These are phyloP conservation scores for Chlorella sp. DNA, from an alignment of 139 green algal genomes.

Conservation along the genomic window DNA sequence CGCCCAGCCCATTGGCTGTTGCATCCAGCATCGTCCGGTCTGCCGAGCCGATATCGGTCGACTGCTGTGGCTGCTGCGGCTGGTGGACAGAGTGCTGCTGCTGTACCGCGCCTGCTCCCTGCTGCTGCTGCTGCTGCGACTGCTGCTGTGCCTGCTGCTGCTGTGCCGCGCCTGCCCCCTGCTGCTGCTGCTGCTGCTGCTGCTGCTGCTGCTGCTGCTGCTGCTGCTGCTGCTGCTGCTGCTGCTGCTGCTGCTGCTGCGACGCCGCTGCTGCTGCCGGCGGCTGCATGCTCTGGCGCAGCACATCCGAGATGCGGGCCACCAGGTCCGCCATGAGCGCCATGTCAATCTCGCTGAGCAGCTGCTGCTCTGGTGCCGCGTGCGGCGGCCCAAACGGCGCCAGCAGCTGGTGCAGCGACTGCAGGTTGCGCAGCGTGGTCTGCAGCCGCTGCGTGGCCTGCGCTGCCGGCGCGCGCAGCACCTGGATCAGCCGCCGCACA, in stretches of 20 bases:
- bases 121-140: neutral
- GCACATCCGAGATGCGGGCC: neutral
- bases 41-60: too few species aligned
- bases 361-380: conserved; percentile 13
- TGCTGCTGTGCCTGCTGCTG: neutral
- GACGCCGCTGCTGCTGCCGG: neutral
- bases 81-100: neutral
- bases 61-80: neutral
- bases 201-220: conserved; percentile 1
- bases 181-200: neutral
- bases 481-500: conserved; percentile 9
- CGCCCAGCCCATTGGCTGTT: too few species aligned
- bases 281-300: neutral
- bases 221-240: neutral
- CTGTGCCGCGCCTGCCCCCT: neutral
- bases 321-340: conserved; percentile 10
- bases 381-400: conserved; percentile 26
- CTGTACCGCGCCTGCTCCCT: neutral
- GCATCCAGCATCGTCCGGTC: too few species aligned
- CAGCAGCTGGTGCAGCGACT: conserved; percentile 34
- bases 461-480: conserved; percentile 9
- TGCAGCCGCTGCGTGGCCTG: neutral
- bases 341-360: conserved; percentile 29
- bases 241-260: neutral
- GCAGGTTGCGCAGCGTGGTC: conserved; percentile 24